Conservation (phyloP, 2,329 filamentous ascomycete genomes). For the Dothiorella sarmentorum region DNA sequence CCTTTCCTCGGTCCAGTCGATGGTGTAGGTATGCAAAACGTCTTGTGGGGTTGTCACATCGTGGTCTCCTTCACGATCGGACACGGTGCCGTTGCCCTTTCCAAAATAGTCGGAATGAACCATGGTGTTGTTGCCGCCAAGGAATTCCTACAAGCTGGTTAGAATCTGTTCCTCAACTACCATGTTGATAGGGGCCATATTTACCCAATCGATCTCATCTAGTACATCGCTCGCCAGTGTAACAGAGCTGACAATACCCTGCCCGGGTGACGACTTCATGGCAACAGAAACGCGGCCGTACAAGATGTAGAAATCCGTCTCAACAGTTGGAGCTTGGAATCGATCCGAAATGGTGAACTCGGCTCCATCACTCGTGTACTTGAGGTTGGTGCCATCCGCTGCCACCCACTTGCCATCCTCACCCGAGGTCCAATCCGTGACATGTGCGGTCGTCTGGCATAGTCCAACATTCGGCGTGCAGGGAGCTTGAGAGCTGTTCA, state of each 20-base stretch:
- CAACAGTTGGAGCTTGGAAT: constrained; percentile 59
- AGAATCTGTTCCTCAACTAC: constrained; percentile 11
- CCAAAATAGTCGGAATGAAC: constrained; percentile 70
- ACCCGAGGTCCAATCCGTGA: constrained; percentile 46
- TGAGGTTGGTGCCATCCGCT: constrained; percentile 58
- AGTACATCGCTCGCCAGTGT: constrained; percentile 17
- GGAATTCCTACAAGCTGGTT: constrained; percentile 30
- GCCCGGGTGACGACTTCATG: constrained; percentile 20
- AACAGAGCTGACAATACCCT: constrained; percentile 18
- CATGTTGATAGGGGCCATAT: not conserved
- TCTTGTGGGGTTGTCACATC: constrained; percentile 53
- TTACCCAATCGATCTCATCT: constrained; percentile 22
- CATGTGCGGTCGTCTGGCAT: constrained; percentile 45
- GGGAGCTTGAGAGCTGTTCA: constrained; percentile 28
- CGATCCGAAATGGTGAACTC: constrained; percentile 65
- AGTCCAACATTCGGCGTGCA: constrained; percentile 41
- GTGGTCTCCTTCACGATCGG: constrained; percentile 65
- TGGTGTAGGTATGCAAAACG: constrained; percentile 64
- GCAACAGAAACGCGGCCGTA: constrained; percentile 21
- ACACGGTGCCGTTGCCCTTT: constrained; percentile 66
- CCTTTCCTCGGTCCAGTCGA: constrained; percentile 65
- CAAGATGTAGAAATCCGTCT: constrained; percentile 23
- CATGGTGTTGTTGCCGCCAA: constrained; percentile 58
- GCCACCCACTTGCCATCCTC: constrained; percentile 57
- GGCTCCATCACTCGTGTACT: constrained; percentile 60